Evolutionary conservation across 2,329 filamentous ascomycete species (phyloP), one percentile per base, ranked within the genome.

Genomic region (Triangularia verruculosa): DNA sequence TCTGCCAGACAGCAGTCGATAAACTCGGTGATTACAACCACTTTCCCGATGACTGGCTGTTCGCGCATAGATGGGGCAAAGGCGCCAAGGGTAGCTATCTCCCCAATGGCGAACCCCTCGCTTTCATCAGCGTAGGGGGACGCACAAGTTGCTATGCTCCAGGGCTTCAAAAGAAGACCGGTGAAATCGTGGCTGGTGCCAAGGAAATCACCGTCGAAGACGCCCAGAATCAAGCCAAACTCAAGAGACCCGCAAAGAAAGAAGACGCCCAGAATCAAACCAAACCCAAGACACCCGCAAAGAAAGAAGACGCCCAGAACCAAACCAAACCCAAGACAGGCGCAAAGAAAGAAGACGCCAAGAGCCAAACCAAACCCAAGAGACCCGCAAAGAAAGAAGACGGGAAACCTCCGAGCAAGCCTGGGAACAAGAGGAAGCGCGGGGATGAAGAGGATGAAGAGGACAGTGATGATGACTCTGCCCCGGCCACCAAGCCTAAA

Each of bases 131-230:
- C 0, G 94, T 98, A 0, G 94, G 94, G 0, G 93, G 94, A 1
- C 82, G 95, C 54, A 98, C 95, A 3, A 97, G 92, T 72, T 96
- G 93, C 56, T 89, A 94, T 59, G 92, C 96, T 0, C 93, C 93
- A 0, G 86, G 82, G 12, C 78, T 95, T 27, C 95, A 98, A 79
- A 96, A 93, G 80, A 97, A 96, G 80, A 84, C 76, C 0, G 83
- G 82, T 0, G 73, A 73, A 3, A 74, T 80, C 4, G 74, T 73
- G 3, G 66, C 76, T 0, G 77, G 76, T 0, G 76, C 79, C 28
- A 83, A 84, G 67, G 77, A 80, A 54, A 77, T 81, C 63, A 71
- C 74, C 0, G 56, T 75, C 2, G 74, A 77, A 47, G 73, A 74
- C 4, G 73, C 72, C 12, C 67, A 73, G 15, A 24, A 51, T 6